Evolutionary conservation across 768 basidiomycete species (phyloP).

Genomic region (Suillus discolor): DNA sequence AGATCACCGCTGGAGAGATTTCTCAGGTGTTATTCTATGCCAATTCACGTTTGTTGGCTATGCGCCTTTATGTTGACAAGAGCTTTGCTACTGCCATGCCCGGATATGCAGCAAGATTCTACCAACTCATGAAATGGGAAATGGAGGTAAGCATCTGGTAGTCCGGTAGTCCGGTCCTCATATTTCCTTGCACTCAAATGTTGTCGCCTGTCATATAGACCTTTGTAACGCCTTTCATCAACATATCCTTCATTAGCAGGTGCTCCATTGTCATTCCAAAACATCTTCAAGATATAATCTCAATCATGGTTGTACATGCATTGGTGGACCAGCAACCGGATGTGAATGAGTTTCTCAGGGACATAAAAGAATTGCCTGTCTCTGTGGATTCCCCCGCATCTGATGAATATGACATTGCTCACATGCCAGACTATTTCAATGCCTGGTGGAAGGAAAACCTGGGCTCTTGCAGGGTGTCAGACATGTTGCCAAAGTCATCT

Average conservation of each 20-base stretch:
- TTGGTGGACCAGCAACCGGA: background rate
- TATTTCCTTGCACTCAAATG: too few relatives aligned
- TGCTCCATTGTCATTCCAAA: background rate
- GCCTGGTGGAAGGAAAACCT: background rate
- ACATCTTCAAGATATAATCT: background rate
- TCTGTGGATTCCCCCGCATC: rapidly evolving
- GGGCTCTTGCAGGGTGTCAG: background rate
- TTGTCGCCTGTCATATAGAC: too few relatives aligned
- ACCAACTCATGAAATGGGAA: too few relatives aligned
- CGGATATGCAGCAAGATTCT: background rate
- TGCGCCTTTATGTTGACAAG: background rate
- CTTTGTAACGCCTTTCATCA: background rate
- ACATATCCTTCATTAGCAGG: background rate
- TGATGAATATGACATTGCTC: background rate
- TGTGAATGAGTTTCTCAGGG: background rate
- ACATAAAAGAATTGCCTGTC: background rate
- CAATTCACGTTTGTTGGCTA: background rate
- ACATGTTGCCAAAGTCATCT: background rate
- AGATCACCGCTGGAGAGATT: background rate
- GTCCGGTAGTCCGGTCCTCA: too few relatives aligned
- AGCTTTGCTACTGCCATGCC: background rate
- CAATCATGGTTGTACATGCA: background rate
- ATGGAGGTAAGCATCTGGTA: too few relatives aligned
- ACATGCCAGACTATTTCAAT: background rate
- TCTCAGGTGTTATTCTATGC: background rate